These are phyloP conservation scores for Posidonia australis DNA, from an alignment of 106 monocot species.

Conservation along the genomic window DNA sequence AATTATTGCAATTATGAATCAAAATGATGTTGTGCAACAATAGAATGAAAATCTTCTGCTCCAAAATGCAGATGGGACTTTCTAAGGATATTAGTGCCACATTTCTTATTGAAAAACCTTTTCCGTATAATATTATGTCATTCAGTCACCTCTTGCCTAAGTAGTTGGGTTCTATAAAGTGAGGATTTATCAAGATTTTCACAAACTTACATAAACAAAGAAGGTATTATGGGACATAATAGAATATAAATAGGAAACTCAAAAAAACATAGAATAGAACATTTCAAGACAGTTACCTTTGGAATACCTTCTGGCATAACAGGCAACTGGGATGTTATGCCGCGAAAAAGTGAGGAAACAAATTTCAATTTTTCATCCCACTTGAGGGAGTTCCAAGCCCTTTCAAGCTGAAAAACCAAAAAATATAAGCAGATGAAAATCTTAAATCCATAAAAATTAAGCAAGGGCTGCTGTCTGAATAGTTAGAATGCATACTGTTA, in stretches of 20 bases:
- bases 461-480: neutral
- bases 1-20: too few species aligned
- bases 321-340: constrained; percentile 47
- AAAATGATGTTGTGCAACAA: too few species aligned
- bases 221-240: neutral
- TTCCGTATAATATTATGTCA: too few species aligned
- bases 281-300: constrained; percentile 26
- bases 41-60: too few species aligned
- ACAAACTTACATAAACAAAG: too few species aligned
- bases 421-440: neutral
- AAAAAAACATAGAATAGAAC: neutral
- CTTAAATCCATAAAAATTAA: neutral
- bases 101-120: too few species aligned
- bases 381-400: constrained; percentile 78
- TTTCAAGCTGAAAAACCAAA: constrained; percentile 61
- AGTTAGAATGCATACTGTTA: constrained; percentile 43
- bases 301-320: constrained; percentile 11
- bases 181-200: too few species aligned
- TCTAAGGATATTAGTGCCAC: too few species aligned
- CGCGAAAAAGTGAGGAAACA: constrained; percentile 44
- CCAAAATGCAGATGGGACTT: too few species aligned
- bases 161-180: too few species aligned
- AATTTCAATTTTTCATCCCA: constrained; percentile 60
- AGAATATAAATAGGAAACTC: neutral
- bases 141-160: too few species aligned